Evolutionary conservation across 192 early-diverging fungal species (phyloP).

Genomic region (Coemansia reversa): DNA sequence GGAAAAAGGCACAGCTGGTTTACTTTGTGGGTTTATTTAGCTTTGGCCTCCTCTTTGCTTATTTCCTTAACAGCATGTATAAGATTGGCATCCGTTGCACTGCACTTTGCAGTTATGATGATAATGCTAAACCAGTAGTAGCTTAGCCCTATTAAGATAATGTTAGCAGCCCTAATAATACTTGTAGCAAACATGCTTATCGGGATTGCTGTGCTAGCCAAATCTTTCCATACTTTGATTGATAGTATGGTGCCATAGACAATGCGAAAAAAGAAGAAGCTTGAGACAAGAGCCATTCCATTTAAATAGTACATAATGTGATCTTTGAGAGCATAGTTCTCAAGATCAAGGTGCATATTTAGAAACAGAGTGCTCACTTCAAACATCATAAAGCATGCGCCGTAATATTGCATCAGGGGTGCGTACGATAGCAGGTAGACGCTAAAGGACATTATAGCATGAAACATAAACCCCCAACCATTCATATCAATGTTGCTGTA

Average conservation of each 20-base stretch:
- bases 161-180: conserved; percentile 32
- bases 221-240: conserved; percentile 50
- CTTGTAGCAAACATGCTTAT: conserved; percentile 22
- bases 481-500: conserved; percentile 66
- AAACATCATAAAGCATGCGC: conserved; percentile 85
- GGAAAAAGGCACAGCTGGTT: neutral
- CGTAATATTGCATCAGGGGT: conserved; percentile 87
- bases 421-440: conserved; percentile 68
- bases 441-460: conserved; percentile 73
- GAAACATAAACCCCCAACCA: conserved; percentile 78
- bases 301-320: conserved; percentile 76
- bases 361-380: conserved; percentile 88
- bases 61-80: conserved; percentile 43
- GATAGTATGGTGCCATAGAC: conserved; percentile 76
- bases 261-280: conserved; percentile 79
- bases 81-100: conserved; percentile 44
- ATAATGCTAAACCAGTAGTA: conserved; percentile 54
- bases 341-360: conserved; percentile 79
- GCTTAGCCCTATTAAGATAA: conserved; percentile 34
- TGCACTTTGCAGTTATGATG: conserved; percentile 45
- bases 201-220: conserved; percentile 33
- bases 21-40: neutral
- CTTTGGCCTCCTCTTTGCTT: conserved; percentile 9
- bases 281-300: conserved; percentile 71
- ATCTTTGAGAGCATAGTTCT: conserved; percentile 80